Conservation (phyloP, 768 basidiomycete species). For the Phylloporus sp. region DNA sequence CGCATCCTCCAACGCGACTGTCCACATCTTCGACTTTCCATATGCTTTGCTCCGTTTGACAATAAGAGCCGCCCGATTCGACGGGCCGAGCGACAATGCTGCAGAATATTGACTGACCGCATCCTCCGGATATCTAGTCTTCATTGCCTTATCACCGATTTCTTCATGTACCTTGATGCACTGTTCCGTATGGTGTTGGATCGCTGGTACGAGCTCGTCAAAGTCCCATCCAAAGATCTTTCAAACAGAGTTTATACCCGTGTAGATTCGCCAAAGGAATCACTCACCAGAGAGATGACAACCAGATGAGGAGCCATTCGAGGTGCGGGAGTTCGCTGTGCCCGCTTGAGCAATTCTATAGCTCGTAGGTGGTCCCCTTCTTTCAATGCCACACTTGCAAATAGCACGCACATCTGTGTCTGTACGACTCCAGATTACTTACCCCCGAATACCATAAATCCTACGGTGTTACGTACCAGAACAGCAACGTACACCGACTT, state of each 20-base stretch:
- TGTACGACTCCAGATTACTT: neutral
- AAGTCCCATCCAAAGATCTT: constrained; percentile 10
- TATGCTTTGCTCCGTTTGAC: constrained; percentile 5
- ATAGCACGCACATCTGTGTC: constrained; percentile 3
- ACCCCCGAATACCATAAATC: rapidly evolving
- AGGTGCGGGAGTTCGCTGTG: neutral
- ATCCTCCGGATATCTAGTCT: neutral
- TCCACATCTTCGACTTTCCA: neutral
- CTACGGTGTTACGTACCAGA: neutral
- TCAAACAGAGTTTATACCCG: neutral
- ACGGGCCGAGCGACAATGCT: constrained; percentile 4
- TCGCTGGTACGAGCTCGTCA: neutral
- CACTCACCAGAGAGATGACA: constrained; percentile 8
- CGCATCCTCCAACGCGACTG: neutral
- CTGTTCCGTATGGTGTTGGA: neutral
- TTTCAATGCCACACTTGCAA: neutral
- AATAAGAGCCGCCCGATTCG: neutral
- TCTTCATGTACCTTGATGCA: neutral
- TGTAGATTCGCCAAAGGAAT: rapidly evolving
- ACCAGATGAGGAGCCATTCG: neutral
- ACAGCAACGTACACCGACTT: neutral
- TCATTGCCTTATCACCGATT: neutral
- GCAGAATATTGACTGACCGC: constrained; percentile 5
- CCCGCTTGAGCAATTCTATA: neutral
- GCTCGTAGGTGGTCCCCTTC: neutral